Evolutionary conservation across 176 grass and related monocot genomes (phyloP), one percentile per base, ranked within the genome.

Genomic region (Oryza longistaminata): DNA sequence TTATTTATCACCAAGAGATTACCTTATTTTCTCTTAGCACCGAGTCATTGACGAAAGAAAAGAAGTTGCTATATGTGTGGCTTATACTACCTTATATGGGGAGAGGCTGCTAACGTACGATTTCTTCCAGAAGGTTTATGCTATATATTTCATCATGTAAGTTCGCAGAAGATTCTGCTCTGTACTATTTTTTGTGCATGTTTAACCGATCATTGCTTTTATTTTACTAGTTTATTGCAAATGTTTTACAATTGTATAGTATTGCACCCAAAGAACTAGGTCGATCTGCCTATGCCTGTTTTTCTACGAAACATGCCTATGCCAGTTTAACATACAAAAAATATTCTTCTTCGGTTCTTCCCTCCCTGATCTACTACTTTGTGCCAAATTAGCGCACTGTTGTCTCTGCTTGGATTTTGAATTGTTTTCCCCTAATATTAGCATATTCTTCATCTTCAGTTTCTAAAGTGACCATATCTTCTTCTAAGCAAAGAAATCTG

Each of bases 121-220:
- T 98, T 95, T 86, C 91, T 98, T 86, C 91, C 96, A 43, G 96
- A 98, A 71, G 90, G 91, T 50, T 88, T 98, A 84, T 98, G 96
- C 85, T 98, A 95, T 70, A 95, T 98, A 80, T 95, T 95, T 89
- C 91, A 98, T 95, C 82, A 93, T 81, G 93, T 98, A 92, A 97
- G 94, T 94, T 27, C 5, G 27, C 66, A 79, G 27, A 81, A 53
- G 48, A 68, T 74, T 90, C 43, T 60, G 46, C 31, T 21, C 44
- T 71, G 26, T 70, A 33, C 24, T 42, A 21, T 11, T 48, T 72
- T n/a, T 21, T 37, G 35, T 84, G 87, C 75, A 50, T 86, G 53
- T 4, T 75, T 70, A 39, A n/a, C n/a, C n/a, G n/a, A n/a, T n/a
- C n/a, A n/a, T n/a, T n/a, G n/a, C n/a, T n/a, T n/a, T n/a, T n/a